Evolutionary conservation across 2,329 filamentous ascomycete species (phyloP).

Genomic region (Hypoxylon sp.): DNA sequence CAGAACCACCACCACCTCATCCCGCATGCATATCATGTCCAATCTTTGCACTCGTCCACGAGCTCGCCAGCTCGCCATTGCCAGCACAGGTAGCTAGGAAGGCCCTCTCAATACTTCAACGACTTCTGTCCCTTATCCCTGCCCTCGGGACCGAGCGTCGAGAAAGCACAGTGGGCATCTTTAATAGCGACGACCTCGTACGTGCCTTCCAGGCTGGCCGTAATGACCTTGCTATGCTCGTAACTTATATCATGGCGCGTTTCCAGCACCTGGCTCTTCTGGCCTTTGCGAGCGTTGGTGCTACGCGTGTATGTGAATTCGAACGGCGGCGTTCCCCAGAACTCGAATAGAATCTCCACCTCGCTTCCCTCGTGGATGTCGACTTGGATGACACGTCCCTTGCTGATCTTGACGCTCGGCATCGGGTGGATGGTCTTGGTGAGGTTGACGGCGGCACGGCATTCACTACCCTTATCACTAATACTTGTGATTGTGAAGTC

Average conservation of each 20-base stretch:
- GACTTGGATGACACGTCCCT: constrained; percentile 82
- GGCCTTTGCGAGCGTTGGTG: constrained; percentile 85
- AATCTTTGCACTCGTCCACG: constrained; percentile 9
- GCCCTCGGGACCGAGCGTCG: constrained; percentile 73
- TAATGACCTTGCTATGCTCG: constrained; percentile 84
- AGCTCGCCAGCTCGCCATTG: constrained; percentile 3
- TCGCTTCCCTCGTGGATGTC: constrained; percentile 98
- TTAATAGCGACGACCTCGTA: constrained; percentile 98
- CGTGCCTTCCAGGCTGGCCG: constrained; percentile 92
- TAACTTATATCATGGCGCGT: constrained; percentile 89
- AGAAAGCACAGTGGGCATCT: constrained; percentile 92
- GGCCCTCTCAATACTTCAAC: constrained; percentile 50
- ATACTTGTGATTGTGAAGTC: constrained; percentile 89
- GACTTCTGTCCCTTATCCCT: constrained; percentile 63
- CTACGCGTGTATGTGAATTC: constrained; percentile 97
- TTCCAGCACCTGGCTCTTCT: constrained; percentile 85
- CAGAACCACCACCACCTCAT: constrained; percentile 1
- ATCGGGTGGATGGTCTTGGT: constrained; percentile 90
- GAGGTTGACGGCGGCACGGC: constrained; percentile 83
- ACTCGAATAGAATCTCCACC: constrained; percentile 93
- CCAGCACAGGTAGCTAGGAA: constrained; percentile 1
- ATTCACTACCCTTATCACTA: constrained; percentile 89
- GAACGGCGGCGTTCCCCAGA: constrained; percentile 95
- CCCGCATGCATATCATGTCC: constrained; percentile 18
- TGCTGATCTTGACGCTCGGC: constrained; percentile 90